A percentile compares a stretch with the other conserved stretches of the same genome.
Evolutionary conservation across 495 filamentous ascomycete species (phyloP).

Genomic region (Lasiosphaeriaceae sp.): DNA sequence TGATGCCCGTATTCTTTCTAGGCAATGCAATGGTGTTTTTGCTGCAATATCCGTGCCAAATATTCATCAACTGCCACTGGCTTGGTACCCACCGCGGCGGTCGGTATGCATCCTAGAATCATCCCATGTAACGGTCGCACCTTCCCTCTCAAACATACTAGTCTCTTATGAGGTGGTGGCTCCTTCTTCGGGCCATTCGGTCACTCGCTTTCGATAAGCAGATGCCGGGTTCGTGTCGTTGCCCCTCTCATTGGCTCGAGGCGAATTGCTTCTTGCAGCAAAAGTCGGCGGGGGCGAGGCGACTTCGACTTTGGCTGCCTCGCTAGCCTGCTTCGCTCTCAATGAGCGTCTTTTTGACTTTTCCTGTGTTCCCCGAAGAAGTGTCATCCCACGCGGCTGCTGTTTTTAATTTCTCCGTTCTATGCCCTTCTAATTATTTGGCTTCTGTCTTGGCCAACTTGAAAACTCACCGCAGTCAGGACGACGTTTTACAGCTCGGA

Average conservation of each 20-base stretch:
- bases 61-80: too few relatives aligned
- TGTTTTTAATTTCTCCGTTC: not conserved
- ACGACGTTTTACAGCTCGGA: not conserved
- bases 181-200: too few relatives aligned
- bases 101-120: too few relatives aligned
- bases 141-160: too few relatives aligned
- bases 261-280: not conserved
- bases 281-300: not conserved
- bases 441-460: not conserved
- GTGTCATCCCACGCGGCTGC: conserved; percentile 1
- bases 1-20: not conserved
- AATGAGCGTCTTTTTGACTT: not conserved
- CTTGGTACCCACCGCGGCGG: too few relatives aligned
- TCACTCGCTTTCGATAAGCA: not conserved
- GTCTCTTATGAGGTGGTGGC: not conserved
- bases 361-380: not conserved
- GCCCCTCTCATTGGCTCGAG: not conserved
- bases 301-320: not conserved
- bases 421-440: not conserved
- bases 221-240: not conserved
- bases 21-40: not conserved
- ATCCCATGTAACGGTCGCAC: too few relatives aligned
- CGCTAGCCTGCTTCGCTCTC: not conserved
- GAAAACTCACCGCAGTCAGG: not conserved
- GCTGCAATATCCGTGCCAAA: not conserved